Percentiles rank a stretch among this genome's conserved stretches.
Conservation (phyloP, 129 eudicot species). For the Lactuca saligna region DNA sequence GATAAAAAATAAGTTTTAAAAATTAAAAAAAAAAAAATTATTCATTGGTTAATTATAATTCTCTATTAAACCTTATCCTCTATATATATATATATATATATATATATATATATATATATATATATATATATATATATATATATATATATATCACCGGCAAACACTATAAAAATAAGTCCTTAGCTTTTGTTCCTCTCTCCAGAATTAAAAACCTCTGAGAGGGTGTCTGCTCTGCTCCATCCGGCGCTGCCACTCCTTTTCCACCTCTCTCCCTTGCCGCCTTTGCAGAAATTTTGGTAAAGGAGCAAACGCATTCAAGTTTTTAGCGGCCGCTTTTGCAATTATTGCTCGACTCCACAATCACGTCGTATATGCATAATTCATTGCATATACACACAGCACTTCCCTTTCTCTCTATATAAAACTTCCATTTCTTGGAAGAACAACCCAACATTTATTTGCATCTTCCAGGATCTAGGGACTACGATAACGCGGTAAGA, state of each 20-base stretch:
- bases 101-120: no score
- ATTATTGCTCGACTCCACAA: conserved; percentile 16
- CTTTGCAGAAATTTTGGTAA: conserved; percentile 3
- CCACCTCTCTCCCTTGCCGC: not conserved
- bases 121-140: not conserved
- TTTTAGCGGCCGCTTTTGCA: conserved; percentile 24
- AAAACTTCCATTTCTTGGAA: not conserved
- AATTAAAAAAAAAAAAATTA: no score
- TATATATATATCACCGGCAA: not conserved
- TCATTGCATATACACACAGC: conserved; percentile 7
- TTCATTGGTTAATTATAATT: no score
- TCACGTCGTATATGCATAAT: not conserved
- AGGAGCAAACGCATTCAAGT: conserved; percentile 24
- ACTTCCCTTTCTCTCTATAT: conserved; percentile 1
- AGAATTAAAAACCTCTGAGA: conserved; percentile 14
- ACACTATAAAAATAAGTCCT: not conserved
- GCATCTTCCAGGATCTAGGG: conserved; percentile 8
- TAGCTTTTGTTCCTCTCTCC: conserved; percentile 15
- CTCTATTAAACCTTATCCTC: no score
- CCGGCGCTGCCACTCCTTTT: conserved; percentile 27
- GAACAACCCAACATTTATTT: conserved; percentile 4
- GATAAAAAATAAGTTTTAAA: no score
- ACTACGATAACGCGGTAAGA: conserved; percentile 3
- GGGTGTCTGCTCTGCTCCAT: conserved; percentile 29
- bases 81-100: no score